Evolutionary conservation across 1,284 basidiomycete species (phyloP).

Genomic region (Ganoderma sinense): DNA sequence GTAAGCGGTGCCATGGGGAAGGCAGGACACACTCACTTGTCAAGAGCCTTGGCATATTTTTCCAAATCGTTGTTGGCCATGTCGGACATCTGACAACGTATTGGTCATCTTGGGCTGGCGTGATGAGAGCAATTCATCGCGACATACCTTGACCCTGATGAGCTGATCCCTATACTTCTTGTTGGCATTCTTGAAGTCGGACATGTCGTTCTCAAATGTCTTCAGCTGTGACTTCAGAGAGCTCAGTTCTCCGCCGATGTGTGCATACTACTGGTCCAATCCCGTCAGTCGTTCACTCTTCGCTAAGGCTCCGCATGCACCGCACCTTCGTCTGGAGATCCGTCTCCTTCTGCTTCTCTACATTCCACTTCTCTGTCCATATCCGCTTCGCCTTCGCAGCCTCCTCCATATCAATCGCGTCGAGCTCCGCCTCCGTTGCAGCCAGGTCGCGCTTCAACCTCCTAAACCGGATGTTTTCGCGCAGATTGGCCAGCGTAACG

Average conservation of each 20-base stretch:
- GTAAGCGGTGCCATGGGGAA: neutral
- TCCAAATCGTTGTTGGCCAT: slow-evolving; percentile 96
- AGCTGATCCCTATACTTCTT: slow-evolving; percentile 91
- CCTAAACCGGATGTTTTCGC: slow-evolving; percentile 87
- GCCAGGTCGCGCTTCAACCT: slow-evolving; percentile 74
- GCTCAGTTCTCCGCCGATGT: slow-evolving; percentile 83
- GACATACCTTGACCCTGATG: slow-evolving; percentile 88
- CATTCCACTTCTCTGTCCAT: slow-evolving; percentile 84
- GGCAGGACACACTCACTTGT: slow-evolving; percentile 68
- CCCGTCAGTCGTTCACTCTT: slow-evolving; percentile 14
- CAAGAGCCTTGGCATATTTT: slow-evolving; percentile 96
- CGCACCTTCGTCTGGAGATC: slow-evolving; percentile 76
- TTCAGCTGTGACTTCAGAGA: slow-evolving; percentile 78
- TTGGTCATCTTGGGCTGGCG: slow-evolving; percentile 14
- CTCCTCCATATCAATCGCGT: slow-evolving; percentile 80
- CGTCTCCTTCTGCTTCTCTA: slow-evolving; percentile 76
- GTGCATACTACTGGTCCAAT: slow-evolving; percentile 66
- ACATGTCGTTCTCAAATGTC: slow-evolving; percentile 76
- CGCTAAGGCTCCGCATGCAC: slow-evolving; percentile 24
- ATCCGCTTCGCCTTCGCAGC: slow-evolving; percentile 82
- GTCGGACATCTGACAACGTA: slow-evolving; percentile 78
- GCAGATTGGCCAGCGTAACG: slow-evolving; percentile 76
- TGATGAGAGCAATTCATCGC: neutral
- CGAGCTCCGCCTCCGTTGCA: slow-evolving; percentile 77
- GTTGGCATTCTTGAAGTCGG: slow-evolving; percentile 89